Evolutionary conservation across 2,329 filamentous ascomycete species (phyloP).

Genomic region (Zasmidium citrigriseum): DNA sequence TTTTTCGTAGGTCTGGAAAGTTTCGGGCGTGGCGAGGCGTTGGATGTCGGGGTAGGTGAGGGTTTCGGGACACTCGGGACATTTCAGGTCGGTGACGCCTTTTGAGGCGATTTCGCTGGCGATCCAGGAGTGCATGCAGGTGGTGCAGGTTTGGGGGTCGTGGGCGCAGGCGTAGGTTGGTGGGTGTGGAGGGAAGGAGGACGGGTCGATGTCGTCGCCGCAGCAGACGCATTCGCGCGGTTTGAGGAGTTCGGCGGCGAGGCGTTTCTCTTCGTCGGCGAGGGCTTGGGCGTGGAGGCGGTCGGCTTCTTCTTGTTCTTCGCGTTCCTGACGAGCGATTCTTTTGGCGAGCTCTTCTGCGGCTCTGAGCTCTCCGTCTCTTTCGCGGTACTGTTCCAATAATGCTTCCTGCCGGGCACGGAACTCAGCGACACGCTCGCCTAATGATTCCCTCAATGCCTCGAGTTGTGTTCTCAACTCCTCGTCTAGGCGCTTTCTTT

Average conservation of each 20-base stretch:
- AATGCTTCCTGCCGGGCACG: background rate
- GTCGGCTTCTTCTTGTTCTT: slow-evolving; percentile 14
- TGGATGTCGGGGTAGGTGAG: slow-evolving; percentile 51
- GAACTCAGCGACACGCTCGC: background rate
- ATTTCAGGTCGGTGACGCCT: slow-evolving; percentile 52
- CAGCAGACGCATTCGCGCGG: slow-evolving; percentile 38
- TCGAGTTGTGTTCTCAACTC: background rate
- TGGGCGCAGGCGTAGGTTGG: slow-evolving; percentile 40
- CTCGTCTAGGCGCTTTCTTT: background rate
- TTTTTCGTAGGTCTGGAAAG: slow-evolving; percentile 51
- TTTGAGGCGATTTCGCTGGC: slow-evolving; percentile 37
- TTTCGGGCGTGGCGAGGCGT: slow-evolving; percentile 45
- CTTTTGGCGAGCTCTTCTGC: background rate
- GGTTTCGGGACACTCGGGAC: slow-evolving; percentile 52
- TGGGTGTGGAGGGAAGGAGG: slow-evolving; percentile 35
- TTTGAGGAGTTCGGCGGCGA: slow-evolving; percentile 17
- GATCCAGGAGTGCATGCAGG: slow-evolving; percentile 44
- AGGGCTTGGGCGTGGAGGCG: slow-evolving; percentile 6
- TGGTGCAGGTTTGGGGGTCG: slow-evolving; percentile 35
- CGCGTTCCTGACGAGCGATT: background rate
- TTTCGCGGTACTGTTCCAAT: no score
- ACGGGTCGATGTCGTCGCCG: slow-evolving; percentile 32
- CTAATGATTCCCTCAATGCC: background rate
- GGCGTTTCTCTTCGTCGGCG: slow-evolving; percentile 15
- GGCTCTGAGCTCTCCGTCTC: no score